Evolutionary conservation across 495 filamentous ascomycete genomes (phyloP).

Genomic region (Xylaria acuta): DNA sequence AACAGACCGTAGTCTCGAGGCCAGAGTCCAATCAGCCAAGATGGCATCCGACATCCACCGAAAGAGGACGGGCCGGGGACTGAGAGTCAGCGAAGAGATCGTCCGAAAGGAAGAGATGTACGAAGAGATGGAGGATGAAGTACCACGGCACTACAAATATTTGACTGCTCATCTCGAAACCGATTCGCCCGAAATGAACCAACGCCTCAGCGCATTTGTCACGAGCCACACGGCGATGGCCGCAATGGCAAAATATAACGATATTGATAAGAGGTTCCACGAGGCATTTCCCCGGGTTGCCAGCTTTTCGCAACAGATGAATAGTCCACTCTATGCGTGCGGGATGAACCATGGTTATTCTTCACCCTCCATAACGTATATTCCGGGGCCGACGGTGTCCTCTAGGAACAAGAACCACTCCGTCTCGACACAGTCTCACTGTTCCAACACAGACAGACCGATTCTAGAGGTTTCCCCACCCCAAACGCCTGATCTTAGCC

Average conservation of each 20-base stretch:
- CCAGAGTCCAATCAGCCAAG: conserved; percentile 85
- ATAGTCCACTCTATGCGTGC: conserved; percentile 33
- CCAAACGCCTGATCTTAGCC: conserved; percentile 39
- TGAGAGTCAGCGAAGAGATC: conserved; percentile 86
- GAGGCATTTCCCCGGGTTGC: conserved; percentile 48
- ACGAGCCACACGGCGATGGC: conserved; percentile 65
- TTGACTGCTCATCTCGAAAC: conserved; percentile 63
- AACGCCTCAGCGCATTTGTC: conserved; percentile 63
- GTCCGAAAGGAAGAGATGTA: conserved; percentile 97
- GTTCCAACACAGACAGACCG: conserved; percentile 1
- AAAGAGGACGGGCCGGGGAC: conserved; percentile 80
- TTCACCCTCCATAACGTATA: conserved; percentile 16
- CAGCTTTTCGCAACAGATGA: conserved; percentile 32
- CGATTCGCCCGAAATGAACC: conserved; percentile 61
- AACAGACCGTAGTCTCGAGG: conserved; percentile 87
- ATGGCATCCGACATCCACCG: conserved; percentile 91
- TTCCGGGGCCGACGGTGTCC: conserved; percentile 24
- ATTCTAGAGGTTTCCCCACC: conserved; percentile 19
- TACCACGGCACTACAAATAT: conserved; percentile 58
- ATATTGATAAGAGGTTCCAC: conserved; percentile 56
- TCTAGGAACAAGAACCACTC: conserved; percentile 29
- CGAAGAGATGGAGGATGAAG: conserved; percentile 86
- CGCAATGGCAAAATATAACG: conserved; percentile 54
- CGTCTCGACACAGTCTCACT: conserved; percentile 30
- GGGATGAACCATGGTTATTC: conserved; percentile 25